Percentiles rank a stretch among this genome's conserved stretches.
Evolutionary conservation across 495 filamentous ascomycete genomes (phyloP).

Genomic region (Aspergillus heteromorphus): DNA sequence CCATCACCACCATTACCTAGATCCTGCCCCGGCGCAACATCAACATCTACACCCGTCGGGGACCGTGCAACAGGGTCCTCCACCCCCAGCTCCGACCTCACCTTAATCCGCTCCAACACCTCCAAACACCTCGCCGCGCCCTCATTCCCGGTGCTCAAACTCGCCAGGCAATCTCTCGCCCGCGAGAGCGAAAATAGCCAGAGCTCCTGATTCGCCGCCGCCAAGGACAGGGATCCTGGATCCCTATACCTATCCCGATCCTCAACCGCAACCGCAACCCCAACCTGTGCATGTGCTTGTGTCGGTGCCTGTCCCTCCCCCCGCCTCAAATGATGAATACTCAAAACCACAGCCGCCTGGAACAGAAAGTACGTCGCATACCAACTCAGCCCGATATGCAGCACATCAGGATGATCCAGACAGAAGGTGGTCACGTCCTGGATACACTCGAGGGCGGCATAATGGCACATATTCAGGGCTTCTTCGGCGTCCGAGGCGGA

Average conservation of each 20-base stretch:
- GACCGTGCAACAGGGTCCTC: too few species aligned
- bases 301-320: too few species aligned
- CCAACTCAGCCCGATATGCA: constrained; percentile 16
- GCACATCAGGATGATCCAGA: constrained; percentile 1
- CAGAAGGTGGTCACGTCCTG: constrained; percentile 18
- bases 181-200: constrained; percentile 13
- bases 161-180: constrained; percentile 12
- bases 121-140: constrained; percentile 16
- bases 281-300: too few species aligned
- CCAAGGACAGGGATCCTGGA: too few species aligned
- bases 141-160: constrained; percentile 7
- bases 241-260: too few species aligned
- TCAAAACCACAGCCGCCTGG: constrained; percentile 19
- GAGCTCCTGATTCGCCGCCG: constrained; percentile 9
- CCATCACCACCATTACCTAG: too few species aligned
- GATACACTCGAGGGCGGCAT: constrained; percentile 16
- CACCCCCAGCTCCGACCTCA: constrained; percentile 4
- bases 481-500: constrained; percentile 10
- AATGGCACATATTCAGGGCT: constrained; percentile 17
- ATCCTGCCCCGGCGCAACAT: neutral
- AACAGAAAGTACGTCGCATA: constrained; percentile 21
- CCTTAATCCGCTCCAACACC: constrained; percentile 14
- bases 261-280: too few species aligned
- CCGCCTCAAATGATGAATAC: constrained; percentile 16
- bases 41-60: neutral